Percentiles rank a stretch among this genome's conserved stretches.
Conservation (phyloP, 306 rosid genomes). For the Benincasa hispida region DNA sequence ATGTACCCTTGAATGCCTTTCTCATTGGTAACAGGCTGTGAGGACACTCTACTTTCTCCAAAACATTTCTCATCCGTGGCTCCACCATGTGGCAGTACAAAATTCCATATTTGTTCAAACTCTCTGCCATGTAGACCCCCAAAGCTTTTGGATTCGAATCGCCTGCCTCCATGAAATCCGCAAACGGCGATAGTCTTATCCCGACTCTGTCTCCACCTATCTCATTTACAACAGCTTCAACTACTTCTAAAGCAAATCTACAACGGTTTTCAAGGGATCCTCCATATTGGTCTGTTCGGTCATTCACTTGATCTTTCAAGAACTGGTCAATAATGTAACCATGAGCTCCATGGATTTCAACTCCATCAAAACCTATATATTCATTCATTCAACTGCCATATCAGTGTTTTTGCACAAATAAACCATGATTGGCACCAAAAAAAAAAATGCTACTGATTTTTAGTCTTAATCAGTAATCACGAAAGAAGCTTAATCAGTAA, state of each 20-base stretch:
- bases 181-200: conserved; percentile 58
- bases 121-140: conserved; percentile 32
- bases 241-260: conserved; percentile 41
- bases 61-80: conserved; percentile 42
- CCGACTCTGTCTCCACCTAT: conserved; percentile 58
- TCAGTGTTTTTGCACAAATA: not conserved
- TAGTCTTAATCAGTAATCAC: too few relatives aligned
- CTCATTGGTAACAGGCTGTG: conserved; percentile 30
- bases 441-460: too few relatives aligned
- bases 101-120: conserved; percentile 26
- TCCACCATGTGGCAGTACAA: conserved; percentile 48
- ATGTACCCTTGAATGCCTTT: conserved; percentile 20
- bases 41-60: conserved; percentile 6
- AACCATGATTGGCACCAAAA: not conserved
- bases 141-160: conserved; percentile 57
- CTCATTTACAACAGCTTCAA: conserved; percentile 31
- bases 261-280: conserved; percentile 49
- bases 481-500: too few relatives aligned
- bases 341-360: conserved; percentile 32
- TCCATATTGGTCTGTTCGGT: conserved; percentile 25
- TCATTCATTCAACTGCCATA: not conserved
- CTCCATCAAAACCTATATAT: conserved; percentile 30
- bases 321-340: conserved; percentile 30
- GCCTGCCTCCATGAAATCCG: conserved; percentile 32
- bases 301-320: conserved; percentile 24